phyloP scores from a whole-genome alignment of 352 stramenopile species.

The Phytophthora fragariaefolia region DNA sequence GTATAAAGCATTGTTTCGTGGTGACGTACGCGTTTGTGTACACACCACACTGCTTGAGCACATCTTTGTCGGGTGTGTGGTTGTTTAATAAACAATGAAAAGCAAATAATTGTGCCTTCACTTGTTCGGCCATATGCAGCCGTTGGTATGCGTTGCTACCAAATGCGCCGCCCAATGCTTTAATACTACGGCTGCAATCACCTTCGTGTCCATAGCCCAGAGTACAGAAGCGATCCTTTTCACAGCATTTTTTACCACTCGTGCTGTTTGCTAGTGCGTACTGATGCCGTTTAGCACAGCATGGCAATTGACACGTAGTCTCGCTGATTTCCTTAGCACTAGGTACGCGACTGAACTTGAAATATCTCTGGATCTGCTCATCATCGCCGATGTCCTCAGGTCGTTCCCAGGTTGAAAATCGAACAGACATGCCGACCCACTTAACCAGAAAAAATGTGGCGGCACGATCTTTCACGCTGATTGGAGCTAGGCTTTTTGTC shows the following conservation, averaged over 20 bases:
- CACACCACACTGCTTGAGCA: conserved; percentile 88
- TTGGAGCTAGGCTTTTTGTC: conserved; percentile 32
- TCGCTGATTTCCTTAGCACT: conserved; percentile 84
- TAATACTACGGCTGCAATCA: conserved; percentile 82
- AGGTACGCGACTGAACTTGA: conserved; percentile 87
- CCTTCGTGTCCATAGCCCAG: conserved; percentile 73
- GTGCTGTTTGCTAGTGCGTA: conserved; percentile 54
- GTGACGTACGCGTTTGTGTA: conserved; percentile 83
- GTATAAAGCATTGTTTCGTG: conserved; percentile 70
- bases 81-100: conserved; percentile 91
- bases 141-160: conserved; percentile 69
- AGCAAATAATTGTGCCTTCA: conserved; percentile 89
- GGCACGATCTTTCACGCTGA: conserved; percentile 42
- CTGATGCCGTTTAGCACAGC: conserved; percentile 82
- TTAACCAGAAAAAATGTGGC: conserved; percentile 91
- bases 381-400: conserved; percentile 90
- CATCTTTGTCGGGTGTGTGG: conserved; percentile 83
- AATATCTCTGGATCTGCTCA: conserved; percentile 90
- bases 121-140: conserved; percentile 84
- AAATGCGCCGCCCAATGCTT: conserved; percentile 69
- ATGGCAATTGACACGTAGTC: conserved; percentile 86
- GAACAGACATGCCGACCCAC: conserved; percentile 86
- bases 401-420: conserved; percentile 89
- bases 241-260: conserved; percentile 60
- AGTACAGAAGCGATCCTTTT: conserved; percentile 88